phyloP scores from a whole-genome alignment of 345 rosid genomes.

The Balakata baccata region DNA sequence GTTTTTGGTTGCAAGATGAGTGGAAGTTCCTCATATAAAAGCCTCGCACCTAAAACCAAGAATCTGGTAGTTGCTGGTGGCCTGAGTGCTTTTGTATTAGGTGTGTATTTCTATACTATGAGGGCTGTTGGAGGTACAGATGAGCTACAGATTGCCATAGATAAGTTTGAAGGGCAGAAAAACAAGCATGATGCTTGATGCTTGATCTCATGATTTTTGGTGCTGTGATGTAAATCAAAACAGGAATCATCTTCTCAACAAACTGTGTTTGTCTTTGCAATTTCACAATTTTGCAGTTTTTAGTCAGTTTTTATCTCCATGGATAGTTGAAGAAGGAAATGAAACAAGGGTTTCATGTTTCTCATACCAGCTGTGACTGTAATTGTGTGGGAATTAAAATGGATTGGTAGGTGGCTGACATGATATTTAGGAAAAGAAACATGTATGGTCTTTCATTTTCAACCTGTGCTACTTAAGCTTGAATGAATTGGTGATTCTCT shows the following conservation, averaged over 20 bases:
- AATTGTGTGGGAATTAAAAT: too few relatives aligned
- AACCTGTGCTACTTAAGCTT: too few relatives aligned
- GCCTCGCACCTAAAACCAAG: conserved; percentile 67
- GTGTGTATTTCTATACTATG: conserved; percentile 94
- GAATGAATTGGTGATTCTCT: too few relatives aligned
- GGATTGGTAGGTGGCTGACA: too few relatives aligned
- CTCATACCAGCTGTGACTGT: not conserved
- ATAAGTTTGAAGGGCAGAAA: conserved; percentile 71
- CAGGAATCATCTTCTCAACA: not conserved
- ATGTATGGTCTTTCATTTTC: too few relatives aligned
- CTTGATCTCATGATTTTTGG: not conserved
- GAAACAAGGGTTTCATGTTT: not conserved
- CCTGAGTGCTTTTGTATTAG: conserved; percentile 65
- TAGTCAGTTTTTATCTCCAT: not conserved
- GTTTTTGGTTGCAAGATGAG: conserved; percentile 36
- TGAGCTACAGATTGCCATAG: conserved; percentile 83
- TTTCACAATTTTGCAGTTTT: not conserved
- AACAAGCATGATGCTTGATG: conserved; percentile 25
- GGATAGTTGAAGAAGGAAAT: not conserved
- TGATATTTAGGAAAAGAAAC: too few relatives aligned
- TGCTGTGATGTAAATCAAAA: too few relatives aligned
- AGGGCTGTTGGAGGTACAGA: conserved; percentile 89
- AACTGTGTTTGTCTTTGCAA: not conserved
- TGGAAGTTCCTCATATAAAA: conserved; percentile 43
- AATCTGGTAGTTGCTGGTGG: conserved; percentile 77